Evolutionary conservation across 163 green algal species (phyloP).

Genomic region (Coccomyxa subellipsoidea): DNA sequence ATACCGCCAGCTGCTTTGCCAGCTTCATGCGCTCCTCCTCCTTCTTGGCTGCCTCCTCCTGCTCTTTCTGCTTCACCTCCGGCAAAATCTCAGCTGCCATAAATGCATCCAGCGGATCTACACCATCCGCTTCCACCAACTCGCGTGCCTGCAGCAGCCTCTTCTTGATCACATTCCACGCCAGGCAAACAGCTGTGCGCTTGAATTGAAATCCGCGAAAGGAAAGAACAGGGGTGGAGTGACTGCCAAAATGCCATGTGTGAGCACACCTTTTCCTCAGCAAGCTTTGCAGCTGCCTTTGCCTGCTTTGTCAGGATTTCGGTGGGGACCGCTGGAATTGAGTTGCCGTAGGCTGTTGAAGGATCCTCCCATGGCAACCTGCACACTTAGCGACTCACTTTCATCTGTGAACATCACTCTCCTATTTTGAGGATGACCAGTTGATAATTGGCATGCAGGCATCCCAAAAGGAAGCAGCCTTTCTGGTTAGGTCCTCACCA

Average conservation of each 20-base stretch:
- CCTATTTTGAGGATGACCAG: no score
- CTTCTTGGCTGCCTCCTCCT: slow-evolving; percentile 44
- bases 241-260: no score
- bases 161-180: neutral
- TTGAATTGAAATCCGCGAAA: no score
- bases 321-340: slow-evolving; percentile 20
- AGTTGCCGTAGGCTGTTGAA: slow-evolving; percentile 17
- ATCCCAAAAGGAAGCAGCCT: no score
- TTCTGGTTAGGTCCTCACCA: neutral
- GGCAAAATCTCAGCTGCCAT: slow-evolving; percentile 71
- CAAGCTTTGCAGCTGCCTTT: slow-evolving; percentile 31
- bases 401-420: no score
- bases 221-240: no score
- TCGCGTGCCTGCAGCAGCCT: neutral
- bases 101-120: slow-evolving; percentile 86
- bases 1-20: slow-evolving; percentile 42
- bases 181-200: no score
- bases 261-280: neutral
- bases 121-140: slow-evolving; percentile 36
- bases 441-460: no score
- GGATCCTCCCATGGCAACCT: slow-evolving; percentile 39
- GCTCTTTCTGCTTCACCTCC: slow-evolving; percentile 62
- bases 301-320: slow-evolving; percentile 34
- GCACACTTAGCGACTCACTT: neutral
- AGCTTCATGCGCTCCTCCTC: slow-evolving; percentile 53